Base-by-base conservation (phyloP, 352 stramenopile genomes). In the Phytophthora fragariae region DNA sequence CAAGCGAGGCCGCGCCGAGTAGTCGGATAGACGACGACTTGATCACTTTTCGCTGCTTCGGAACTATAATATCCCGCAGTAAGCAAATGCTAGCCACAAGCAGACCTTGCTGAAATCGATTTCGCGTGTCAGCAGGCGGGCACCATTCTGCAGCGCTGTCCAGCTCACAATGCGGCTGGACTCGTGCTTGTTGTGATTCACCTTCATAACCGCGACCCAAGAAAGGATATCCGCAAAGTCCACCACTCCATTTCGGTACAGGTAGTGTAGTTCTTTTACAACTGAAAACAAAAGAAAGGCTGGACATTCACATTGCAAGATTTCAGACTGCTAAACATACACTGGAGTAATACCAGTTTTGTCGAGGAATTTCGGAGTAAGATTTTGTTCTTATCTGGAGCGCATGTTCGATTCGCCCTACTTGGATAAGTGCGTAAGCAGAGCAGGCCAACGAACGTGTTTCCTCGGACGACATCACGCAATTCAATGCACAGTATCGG, bases 201-300 rank as follows among this genome's bases (percentile, higher is more conserved):
- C 70, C 62, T 96, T 96, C 77, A 96, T 89, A 33, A 92, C 81
- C 1, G 86, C 84, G 0, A 79, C 80, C 85, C 89, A 94, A 3
- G 86, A 94, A 3, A 96, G 68, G 52, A 96, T 87, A 69, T 96
- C 89, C 3, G 58, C 67, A 57, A 96, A 92, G 59, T 96, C 87
- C 8, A 94, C 87, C 0, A 89, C 19, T 21, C 19, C 19, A 21
- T 21, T 21, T 21, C 19, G 19, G 19, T 21, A 21, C 19, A 21
- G 19, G 19, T 21, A 21, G 19, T 21, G 19, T 21, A 0, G 19
- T 21, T 21, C 19, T 21, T 21, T 21, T 21, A 21, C 19, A 21
- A 21, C 19, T 21, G 19, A 21, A 21, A 21, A 21, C 19, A 21
- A 21, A 21, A 21, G 19, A 21, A 21, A 21, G 19, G 19, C 19